Percentiles rank a stretch among this genome's conserved stretches.
These are phyloP conservation scores for Fusarium denticulatum DNA, from an alignment of 2,329 filamentous ascomycete species.

Conservation along the genomic window DNA sequence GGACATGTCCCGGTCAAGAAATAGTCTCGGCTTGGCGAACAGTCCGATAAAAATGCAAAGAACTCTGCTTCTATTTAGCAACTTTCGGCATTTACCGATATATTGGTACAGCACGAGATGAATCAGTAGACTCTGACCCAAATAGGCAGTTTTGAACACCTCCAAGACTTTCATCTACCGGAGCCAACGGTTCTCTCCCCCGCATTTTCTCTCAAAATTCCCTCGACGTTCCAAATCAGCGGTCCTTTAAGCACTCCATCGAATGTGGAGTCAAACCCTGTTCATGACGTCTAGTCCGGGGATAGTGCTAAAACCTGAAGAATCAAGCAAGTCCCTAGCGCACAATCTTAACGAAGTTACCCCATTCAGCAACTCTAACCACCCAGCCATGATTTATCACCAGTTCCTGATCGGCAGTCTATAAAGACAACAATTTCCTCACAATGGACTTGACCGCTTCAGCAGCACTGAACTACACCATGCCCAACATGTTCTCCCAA, in stretches of 20 bases:
- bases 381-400: not conserved
- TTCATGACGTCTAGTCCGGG: constrained; percentile 1
- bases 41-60: too few relatives aligned
- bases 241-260: not conserved
- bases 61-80: too few relatives aligned
- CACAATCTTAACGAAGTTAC: not conserved
- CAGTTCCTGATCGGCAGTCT: not conserved
- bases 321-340: not conserved
- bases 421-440: not conserved
- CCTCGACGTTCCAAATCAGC: not conserved
- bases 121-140: rapidly evolving
- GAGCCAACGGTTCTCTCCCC: not conserved
- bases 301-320: not conserved
- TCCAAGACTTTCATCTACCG: not conserved
- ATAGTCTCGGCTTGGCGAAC: too few relatives aligned
- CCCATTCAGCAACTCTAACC: not conserved
- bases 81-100: not conserved
- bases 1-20: too few relatives aligned
- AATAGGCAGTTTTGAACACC: not conserved
- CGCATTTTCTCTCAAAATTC: not conserved
- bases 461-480: not conserved
- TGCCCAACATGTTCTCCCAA: constrained; percentile 4
- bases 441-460: not conserved
- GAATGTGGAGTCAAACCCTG: not conserved
- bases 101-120: too few relatives aligned